Evolutionary conservation across 2,329 filamentous ascomycete genomes (phyloP).

Genomic region (Elsinoe ampelina): DNA sequence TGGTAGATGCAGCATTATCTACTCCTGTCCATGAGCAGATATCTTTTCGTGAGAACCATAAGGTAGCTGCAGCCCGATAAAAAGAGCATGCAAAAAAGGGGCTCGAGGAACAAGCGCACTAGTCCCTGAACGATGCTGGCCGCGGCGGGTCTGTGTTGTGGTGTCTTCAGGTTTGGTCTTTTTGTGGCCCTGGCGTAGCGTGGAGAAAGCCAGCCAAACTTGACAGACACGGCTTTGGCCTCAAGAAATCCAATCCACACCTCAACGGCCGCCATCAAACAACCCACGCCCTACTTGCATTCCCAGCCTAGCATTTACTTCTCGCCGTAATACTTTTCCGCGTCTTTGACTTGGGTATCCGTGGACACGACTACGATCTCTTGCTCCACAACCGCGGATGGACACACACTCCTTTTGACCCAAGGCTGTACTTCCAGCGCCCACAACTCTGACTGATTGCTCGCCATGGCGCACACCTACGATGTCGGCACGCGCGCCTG

Average conservation of each 20-base stretch:
- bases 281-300: not conserved
- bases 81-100: too few relatives aligned
- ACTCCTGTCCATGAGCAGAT: too few relatives aligned
- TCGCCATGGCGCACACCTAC: slow-evolving; percentile 79
- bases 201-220: not conserved
- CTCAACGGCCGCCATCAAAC: slow-evolving; percentile 10
- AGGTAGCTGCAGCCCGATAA: too few relatives aligned
- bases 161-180: not conserved
- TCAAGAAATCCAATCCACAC: slow-evolving; percentile 10
- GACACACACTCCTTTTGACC: slow-evolving; percentile 4
- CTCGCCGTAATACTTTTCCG: not conserved
- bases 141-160: not conserved
- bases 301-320: slow-evolving; percentile 11
- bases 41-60: too few relatives aligned
- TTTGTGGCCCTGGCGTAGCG: not conserved
- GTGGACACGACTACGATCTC: not conserved
- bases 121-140: too few relatives aligned
- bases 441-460: not conserved
- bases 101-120: too few relatives aligned
- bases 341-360: not conserved
- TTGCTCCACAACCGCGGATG: slow-evolving; percentile 3
- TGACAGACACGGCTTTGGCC: not conserved
- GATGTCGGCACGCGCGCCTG: slow-evolving; percentile 95
- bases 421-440: slow-evolving; percentile 2
- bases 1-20: too few relatives aligned